Conservation (phyloP, 2,329 filamentous ascomycete species). For the Thyridium curvatum region DNA sequence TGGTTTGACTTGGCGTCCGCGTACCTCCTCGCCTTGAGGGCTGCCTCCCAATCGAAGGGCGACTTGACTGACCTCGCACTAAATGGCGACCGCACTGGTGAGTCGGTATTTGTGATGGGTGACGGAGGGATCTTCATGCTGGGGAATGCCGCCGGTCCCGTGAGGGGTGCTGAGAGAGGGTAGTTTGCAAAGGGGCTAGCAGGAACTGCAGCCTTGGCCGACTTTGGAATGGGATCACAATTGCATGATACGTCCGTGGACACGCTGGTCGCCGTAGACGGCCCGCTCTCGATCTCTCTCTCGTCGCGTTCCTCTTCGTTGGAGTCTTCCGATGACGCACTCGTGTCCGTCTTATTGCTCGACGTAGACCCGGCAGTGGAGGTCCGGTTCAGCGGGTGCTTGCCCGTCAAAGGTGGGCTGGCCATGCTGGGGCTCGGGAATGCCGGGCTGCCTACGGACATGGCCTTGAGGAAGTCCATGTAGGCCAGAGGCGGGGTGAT, state of each 20-base stretch:
- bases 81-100: slow-evolving; percentile 71
- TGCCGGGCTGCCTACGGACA: slow-evolving; percentile 50
- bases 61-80: slow-evolving; percentile 60
- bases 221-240: slow-evolving; percentile 37
- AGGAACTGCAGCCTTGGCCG: slow-evolving; percentile 31
- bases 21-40: slow-evolving; percentile 58
- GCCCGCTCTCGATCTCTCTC: slow-evolving; percentile 27
- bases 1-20: slow-evolving; percentile 44
- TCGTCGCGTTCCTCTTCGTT: slow-evolving; percentile 17
- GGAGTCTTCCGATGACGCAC: slow-evolving; percentile 32
- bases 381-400: slow-evolving; percentile 18
- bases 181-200: slow-evolving; percentile 43
- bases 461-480: slow-evolving; percentile 83
- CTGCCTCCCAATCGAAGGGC: slow-evolving; percentile 73
- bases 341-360: slow-evolving; percentile 38
- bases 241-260: slow-evolving; percentile 48
- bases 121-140: slow-evolving; percentile 74
- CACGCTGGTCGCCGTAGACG: slow-evolving; percentile 52
- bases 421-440: slow-evolving; percentile 7
- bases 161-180: slow-evolving; percentile 54
- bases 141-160: slow-evolving; percentile 54
- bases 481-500: slow-evolving; percentile 89
- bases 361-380: slow-evolving; percentile 8
- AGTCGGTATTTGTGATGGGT: slow-evolving; percentile 52
- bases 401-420: slow-evolving; percentile 16